A percentile compares a stretch with the other conserved stretches of the same genome.
Evolutionary conservation across 73 alveolate genomes (phyloP).

Genomic region (Paramecium pentaurelia): DNA sequence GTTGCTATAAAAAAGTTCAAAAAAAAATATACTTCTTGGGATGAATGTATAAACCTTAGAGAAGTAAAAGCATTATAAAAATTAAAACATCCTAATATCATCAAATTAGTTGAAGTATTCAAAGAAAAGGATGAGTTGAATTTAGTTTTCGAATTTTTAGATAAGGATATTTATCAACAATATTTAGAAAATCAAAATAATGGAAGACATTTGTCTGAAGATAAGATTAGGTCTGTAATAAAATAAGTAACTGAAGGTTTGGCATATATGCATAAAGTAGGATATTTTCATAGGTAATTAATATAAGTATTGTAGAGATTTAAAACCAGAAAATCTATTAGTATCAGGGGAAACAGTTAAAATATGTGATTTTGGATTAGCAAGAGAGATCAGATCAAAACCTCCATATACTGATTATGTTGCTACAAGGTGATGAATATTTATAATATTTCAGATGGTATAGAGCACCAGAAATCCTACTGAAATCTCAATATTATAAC

Average conservation of each 20-base stretch:
- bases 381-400: constrained; percentile 91
- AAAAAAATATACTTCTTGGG: constrained; percentile 91
- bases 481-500: constrained; percentile 84
- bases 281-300: constrained; percentile 82
- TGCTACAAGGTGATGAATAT: constrained; percentile 67
- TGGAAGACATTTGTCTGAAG: constrained; percentile 77
- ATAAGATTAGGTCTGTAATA: constrained; percentile 80
- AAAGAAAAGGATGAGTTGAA: constrained; percentile 84
- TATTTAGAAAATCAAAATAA: constrained; percentile 70
- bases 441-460: constrained; percentile 81
- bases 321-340: constrained; percentile 83
- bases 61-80: constrained; percentile 95
- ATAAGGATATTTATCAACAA: constrained; percentile 78
- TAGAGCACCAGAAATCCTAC: constrained; percentile 96
- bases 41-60: constrained; percentile 96
- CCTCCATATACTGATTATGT: constrained; percentile 99
- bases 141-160: constrained; percentile 93
- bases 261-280: constrained; percentile 93
- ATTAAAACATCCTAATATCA: constrained; percentile 91
- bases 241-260: constrained; percentile 88
- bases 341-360: constrained; percentile 89
- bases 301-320: constrained; percentile 69
- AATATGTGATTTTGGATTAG: constrained; percentile 98
- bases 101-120: constrained; percentile 91
- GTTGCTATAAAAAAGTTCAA: constrained; percentile 96